Evolutionary conservation across 1,284 basidiomycete species (phyloP).

Genomic region (Stereum hirsutum): DNA sequence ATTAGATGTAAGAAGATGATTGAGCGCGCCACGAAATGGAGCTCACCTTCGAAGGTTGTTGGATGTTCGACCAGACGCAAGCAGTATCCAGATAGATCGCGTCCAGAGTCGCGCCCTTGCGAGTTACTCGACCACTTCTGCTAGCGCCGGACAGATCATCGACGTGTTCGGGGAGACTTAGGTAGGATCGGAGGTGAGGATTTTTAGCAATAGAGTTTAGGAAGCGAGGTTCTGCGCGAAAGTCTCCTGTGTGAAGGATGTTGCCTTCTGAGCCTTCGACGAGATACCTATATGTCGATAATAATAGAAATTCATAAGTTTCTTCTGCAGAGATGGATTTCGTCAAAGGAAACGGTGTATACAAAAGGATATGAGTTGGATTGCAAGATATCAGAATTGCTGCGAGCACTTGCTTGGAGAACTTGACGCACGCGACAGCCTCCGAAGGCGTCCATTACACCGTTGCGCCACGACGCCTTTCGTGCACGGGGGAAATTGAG

Average conservation of each 20-base stretch:
- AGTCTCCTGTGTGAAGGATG: conserved; percentile 87
- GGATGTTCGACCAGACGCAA: conserved; percentile 45
- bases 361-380: too few species aligned
- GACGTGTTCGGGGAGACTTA: conserved; percentile 25
- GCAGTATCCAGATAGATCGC: conserved; percentile 87
- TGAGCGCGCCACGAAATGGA: not conserved
- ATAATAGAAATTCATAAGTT: not conserved
- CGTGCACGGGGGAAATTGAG: too few species aligned
- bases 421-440: too few species aligned
- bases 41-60: conserved; percentile 70
- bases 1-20: not conserved
- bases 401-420: too few species aligned
- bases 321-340: not conserved
- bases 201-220: conserved; percentile 59
- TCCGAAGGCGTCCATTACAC: too few species aligned
- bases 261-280: conserved; percentile 68
- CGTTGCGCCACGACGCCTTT: too few species aligned
- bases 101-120: conserved; percentile 39
- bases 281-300: conserved; percentile 57
- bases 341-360: not conserved
- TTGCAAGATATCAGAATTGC: too few species aligned
- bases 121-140: conserved; percentile 6
- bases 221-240: conserved; percentile 80
- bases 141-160: conserved; percentile 6
- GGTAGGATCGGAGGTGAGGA: conserved; percentile 63